Base-by-base conservation (phyloP, 176 grass and related monocot genomes). In the Cenchrus americanus region DNA sequence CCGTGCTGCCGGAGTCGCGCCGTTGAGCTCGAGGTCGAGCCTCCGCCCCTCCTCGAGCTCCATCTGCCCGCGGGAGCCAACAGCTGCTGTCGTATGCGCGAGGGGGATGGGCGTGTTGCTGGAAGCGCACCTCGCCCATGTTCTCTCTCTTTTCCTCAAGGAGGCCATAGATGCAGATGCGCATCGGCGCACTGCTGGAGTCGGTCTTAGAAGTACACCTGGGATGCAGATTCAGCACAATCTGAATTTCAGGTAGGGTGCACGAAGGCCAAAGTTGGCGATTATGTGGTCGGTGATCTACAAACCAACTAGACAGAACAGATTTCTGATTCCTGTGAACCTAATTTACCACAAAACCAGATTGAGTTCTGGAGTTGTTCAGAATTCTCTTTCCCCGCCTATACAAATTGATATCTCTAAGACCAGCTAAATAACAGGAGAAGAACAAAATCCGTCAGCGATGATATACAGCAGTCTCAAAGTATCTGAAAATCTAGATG, bases 341-440 rank as follows among this genome's bases (percentile, higher is more conserved):
- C 14, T 73, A 84, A 65, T 37, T 21, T 46, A 83, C 77, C 23
- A 32, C 23, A 62, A 27, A 84, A 74, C 11, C 10, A 75, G 54
- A 17, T 11, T 58, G 32, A 72, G 40, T 14, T 57, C 24, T 32
- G 59, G 79, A 68, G 62, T 24, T 52, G 13, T 54, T 83, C 50
- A 37, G 66, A 72, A 6, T 69, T 58, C 70, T 83, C 55, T 81
- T 42, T 34, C 21, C 69, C 22, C 17, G 22, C 61, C 61, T 87
- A 62, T 90, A 87, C 84, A 87, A 62, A 69, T 69, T 44, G 60
- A 79, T 83, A 62, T 46, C 13, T 80, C 84, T 75, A 79, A 73
- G 58, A 42, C 34, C 76, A 59, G 65, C 74, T 47, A 87, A 74
- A 75, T 77, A 73, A 21, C 64, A 68, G 26, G 43, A 42, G 26